A percentile compares a stretch with the other conserved stretches of the same genome.
phyloP scores from a whole-genome alignment of 116 monocot species.

The Thalassia testudinum region DNA sequence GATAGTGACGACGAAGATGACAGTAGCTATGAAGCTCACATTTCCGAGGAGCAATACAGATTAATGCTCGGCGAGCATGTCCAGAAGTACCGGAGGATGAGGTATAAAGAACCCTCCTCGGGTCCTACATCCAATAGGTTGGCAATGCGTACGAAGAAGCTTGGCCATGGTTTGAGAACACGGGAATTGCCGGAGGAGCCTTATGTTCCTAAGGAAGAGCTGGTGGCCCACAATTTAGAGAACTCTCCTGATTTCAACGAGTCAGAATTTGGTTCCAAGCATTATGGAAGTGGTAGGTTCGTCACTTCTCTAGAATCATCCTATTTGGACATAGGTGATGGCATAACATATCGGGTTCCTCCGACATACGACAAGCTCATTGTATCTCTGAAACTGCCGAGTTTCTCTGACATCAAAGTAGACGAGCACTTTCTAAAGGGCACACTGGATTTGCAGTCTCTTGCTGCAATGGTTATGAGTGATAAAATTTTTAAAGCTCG shows the following conservation, averaged over 20 bases:
- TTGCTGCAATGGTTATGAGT: conserved; percentile 61
- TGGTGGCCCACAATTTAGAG: conserved; percentile 14
- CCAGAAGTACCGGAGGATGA: conserved; percentile 47
- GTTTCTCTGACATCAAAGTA: conserved; percentile 49
- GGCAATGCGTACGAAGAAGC: conserved; percentile 15
- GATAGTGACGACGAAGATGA: conserved; percentile 50
- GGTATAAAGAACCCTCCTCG: conserved; percentile 23
- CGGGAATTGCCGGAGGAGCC: conserved; percentile 21
- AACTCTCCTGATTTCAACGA: conserved; percentile 33
- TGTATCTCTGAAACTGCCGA: conserved; percentile 42
- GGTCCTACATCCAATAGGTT: conserved; percentile 12
- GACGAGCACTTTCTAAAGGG: conserved; percentile 67
- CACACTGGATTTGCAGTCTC: conserved; percentile 52
- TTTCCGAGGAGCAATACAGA: conserved; percentile 79
- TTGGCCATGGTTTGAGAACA: conserved; percentile 18
- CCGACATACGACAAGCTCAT: conserved; percentile 77
- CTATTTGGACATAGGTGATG: conserved; percentile 86
- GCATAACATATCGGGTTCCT: conserved; percentile 61
- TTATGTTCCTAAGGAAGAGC: conserved; percentile 32
- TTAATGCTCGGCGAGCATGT: conserved; percentile 87
- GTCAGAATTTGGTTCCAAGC: conserved; percentile 23
- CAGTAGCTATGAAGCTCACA: conserved; percentile 28
- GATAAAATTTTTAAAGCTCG: conserved; percentile 35
- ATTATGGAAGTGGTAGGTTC: conserved; percentile 25
- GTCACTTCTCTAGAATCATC: conserved; percentile 34